Base-by-base conservation (phyloP, 805 yeast genomes). In the Starmerella tilneyi region DNA sequence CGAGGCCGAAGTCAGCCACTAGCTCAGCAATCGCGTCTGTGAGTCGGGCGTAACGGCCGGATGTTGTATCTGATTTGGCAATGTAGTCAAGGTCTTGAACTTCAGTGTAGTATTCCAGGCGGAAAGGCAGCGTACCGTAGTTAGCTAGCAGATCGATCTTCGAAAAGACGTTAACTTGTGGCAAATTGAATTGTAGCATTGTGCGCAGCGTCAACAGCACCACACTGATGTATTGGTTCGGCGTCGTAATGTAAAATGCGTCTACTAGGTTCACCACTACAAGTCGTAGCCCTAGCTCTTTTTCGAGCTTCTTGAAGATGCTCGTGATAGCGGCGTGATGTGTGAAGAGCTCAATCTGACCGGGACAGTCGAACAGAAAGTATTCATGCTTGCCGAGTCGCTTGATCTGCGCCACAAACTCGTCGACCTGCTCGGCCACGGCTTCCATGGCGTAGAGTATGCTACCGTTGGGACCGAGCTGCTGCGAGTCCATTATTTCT, bases 281-380 rank as follows among this genome's bases (percentile, higher is more conserved):
- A 6, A 66, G 57, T 42, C 97, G 69, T 55, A 84, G 72, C 49
- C 78, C 86, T 15, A 79, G 61, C 52, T 73, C 72, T 41, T 76
- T 76, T 48, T 76, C 79, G 36, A 92, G 65, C 38, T 61, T 70
- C 49, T 73, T 72, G 63, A 88, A 84, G 5, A 92, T 80, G 43
- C 69, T 68, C 33, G 70, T 72, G 34, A 94, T 65, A 0, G 95
- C 78, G 1, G 79, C 73, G 56, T 84, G 94, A 58, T 84, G 94
- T 3, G 99, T 92, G 64, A 84, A 92, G 13, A 92, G 71, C 61
- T 92, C 99, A 1, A 86, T 92, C 61, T 92, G 98, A 1, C 98
- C 98, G 1, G 96, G 96, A 19, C 56, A 54, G 62, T 85, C 96
- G 64, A 85, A 83, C 4, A 85, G 67, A 11, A 85, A 61, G 47